phyloP scores from a whole-genome alignment of 2,329 filamentous ascomycete genomes.

The Colletotrichum graminicola region DNA sequence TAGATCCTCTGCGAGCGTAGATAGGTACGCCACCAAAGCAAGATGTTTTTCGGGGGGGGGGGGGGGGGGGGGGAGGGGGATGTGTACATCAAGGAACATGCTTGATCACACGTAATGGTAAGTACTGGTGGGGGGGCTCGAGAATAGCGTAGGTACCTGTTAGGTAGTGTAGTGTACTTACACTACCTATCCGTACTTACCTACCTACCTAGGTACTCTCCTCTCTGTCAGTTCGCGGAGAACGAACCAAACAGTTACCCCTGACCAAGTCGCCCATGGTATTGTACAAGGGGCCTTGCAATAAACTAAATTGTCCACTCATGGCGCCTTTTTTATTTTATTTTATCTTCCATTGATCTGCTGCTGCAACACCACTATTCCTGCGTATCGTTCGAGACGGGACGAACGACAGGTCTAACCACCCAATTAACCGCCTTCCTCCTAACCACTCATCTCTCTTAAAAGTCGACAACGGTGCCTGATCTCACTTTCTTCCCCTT shows the following conservation, averaged over 20 bases:
- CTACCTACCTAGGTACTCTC: not conserved
- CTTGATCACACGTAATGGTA: not conserved
- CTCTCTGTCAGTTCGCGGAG: not conserved
- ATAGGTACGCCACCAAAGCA: slow-evolving; percentile 8
- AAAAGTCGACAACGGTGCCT: slow-evolving; percentile 15
- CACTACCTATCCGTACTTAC: too few relatives aligned
- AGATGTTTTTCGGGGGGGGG: not conserved
- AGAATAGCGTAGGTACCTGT: too few relatives aligned
- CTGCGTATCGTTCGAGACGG: slow-evolving; percentile 29
- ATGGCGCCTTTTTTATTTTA: slow-evolving; percentile 30
- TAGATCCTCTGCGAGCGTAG: slow-evolving; percentile 25
- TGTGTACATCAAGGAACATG: not conserved
- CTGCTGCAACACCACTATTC: not conserved
- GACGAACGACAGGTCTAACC: slow-evolving; percentile 35
- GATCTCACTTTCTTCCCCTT: not conserved
- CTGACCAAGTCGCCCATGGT: slow-evolving; percentile 5
- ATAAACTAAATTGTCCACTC: slow-evolving; percentile 28
- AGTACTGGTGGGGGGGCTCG: not conserved
- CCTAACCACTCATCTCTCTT: slow-evolving; percentile 10
- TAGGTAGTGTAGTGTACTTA: too few relatives aligned
- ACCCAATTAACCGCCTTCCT: slow-evolving; percentile 11
- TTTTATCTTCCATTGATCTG: slow-evolving; percentile 14
- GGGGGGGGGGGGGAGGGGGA: not conserved
- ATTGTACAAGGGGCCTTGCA: slow-evolving; percentile 22
- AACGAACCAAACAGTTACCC: not conserved